Evolutionary conservation across 176 grass and related monocot genomes (phyloP).

Genomic region (Triticum monococcum): DNA sequence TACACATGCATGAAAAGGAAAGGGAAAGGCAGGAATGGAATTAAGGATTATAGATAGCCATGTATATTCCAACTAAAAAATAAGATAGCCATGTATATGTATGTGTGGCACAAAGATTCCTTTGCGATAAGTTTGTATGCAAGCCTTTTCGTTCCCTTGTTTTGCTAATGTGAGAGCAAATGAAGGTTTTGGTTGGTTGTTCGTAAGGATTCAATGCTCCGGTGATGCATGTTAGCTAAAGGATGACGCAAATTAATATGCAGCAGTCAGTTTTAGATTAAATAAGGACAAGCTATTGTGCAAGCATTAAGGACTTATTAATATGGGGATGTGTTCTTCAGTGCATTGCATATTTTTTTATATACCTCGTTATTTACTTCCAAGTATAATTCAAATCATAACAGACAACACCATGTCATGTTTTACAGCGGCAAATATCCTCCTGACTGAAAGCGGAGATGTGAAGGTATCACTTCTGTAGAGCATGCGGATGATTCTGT

Average conservation of each 20-base stretch:
- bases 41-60: not conserved
- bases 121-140: not conserved
- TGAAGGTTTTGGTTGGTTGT: not conserved
- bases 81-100: not conserved
- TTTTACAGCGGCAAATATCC: conserved; percentile 96
- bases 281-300: not conserved
- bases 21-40: not conserved
- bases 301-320: conserved; percentile 5
- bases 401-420: conserved; percentile 26
- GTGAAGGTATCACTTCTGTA: conserved; percentile 76
- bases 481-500: not conserved
- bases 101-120: not conserved
- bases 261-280: not conserved
- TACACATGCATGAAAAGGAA: conserved; percentile 3
- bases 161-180: not conserved
- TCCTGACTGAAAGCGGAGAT: conserved; percentile 94
- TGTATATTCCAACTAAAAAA: not conserved
- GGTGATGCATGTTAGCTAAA: not conserved
- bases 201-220: not conserved
- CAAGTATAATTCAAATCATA: conserved; percentile 12
- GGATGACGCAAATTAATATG: not conserved
- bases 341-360: conserved; percentile 7
- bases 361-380: not conserved
- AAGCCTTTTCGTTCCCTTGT: not conserved
- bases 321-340: not conserved